Evolutionary conservation across 352 stramenopile genomes (phyloP).

Genomic region (Pythium phragmiticola): DNA sequence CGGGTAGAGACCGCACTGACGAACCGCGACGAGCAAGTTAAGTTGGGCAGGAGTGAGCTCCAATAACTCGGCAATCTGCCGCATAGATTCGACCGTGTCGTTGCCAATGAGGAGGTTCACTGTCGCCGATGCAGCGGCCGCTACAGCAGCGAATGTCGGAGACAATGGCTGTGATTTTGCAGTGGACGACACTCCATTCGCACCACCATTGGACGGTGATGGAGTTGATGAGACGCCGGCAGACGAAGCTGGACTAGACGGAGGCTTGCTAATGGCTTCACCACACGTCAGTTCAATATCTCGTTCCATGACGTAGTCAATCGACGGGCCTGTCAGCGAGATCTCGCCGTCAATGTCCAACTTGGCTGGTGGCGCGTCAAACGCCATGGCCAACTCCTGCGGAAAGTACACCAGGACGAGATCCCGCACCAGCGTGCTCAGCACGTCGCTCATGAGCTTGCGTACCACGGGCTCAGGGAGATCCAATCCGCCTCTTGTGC

Average conservation of each 20-base stretch:
- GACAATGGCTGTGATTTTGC: conserved; percentile 5
- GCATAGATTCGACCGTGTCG: conserved; percentile 47
- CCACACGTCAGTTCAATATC: conserved; percentile 32
- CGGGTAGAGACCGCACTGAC: conserved; percentile 45
- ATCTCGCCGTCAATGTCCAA: conserved; percentile 61
- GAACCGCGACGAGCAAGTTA: conserved; percentile 64
- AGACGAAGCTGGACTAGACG: neutral
- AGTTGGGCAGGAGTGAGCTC: conserved; percentile 52
- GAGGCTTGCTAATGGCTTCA: neutral
- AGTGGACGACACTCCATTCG: neutral
- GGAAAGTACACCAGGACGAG: conserved; percentile 66
- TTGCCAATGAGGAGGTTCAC: conserved; percentile 42
- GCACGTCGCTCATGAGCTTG: conserved; percentile 65
- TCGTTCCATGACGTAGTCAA: conserved; percentile 63
- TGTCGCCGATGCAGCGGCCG: conserved; percentile 34
- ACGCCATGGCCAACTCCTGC: conserved; percentile 52
- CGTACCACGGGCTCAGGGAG: conserved; percentile 66
- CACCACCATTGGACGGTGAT: neutral
- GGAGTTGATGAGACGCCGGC: conserved; percentile 1
- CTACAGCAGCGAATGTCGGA: conserved; percentile 21
- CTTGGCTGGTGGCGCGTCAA: conserved; percentile 52
- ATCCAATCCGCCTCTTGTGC: conserved; percentile 67
- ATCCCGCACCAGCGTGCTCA: conserved; percentile 62
- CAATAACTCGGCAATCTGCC: conserved; percentile 45
- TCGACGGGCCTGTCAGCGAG: conserved; percentile 45